Evolutionary conservation across 1,139 yeast species (phyloP).

Genomic region (Pichia sp.): DNA sequence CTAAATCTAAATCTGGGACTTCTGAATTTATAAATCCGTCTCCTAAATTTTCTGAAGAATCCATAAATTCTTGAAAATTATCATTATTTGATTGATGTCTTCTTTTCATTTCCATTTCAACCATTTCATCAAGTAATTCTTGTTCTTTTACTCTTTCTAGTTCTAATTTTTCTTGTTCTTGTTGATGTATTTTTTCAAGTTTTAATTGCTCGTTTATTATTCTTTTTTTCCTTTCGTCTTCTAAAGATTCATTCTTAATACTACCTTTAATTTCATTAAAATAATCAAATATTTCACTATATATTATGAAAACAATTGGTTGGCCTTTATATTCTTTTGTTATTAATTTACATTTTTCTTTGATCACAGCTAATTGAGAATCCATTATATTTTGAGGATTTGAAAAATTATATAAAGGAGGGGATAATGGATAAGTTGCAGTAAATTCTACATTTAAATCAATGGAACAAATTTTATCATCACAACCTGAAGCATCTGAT

Average conservation of each 20-base stretch:
- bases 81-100: slow-evolving; percentile 17
- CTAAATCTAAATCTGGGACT: background rate
- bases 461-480: slow-evolving; percentile 45
- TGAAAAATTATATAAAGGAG: slow-evolving; percentile 60
- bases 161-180: slow-evolving; percentile 46
- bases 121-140: slow-evolving; percentile 32
- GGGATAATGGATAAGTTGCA: slow-evolving; percentile 76
- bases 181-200: slow-evolving; percentile 50
- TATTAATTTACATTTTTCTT: slow-evolving; percentile 42
- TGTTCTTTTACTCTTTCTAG: slow-evolving; percentile 41
- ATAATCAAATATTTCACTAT: slow-evolving; percentile 64
- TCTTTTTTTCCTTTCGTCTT: slow-evolving; percentile 73
- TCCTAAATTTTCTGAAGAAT: no score
- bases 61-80: slow-evolving; percentile 30
- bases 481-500: slow-evolving; percentile 45
- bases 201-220: slow-evolving; percentile 55
- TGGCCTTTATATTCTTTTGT: slow-evolving; percentile 60
- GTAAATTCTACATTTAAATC: slow-evolving; percentile 68
- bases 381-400: slow-evolving; percentile 58
- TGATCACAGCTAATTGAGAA: slow-evolving; percentile 48
- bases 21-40: no score
- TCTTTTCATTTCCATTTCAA: slow-evolving; percentile 38
- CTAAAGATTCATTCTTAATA: slow-evolving; percentile 61
- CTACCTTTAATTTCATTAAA: slow-evolving; percentile 61
- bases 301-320: slow-evolving; percentile 74